These are phyloP conservation scores for Fagopyrum esculentum DNA, from an alignment of 148 eudicot species.

Conservation along the genomic window DNA sequence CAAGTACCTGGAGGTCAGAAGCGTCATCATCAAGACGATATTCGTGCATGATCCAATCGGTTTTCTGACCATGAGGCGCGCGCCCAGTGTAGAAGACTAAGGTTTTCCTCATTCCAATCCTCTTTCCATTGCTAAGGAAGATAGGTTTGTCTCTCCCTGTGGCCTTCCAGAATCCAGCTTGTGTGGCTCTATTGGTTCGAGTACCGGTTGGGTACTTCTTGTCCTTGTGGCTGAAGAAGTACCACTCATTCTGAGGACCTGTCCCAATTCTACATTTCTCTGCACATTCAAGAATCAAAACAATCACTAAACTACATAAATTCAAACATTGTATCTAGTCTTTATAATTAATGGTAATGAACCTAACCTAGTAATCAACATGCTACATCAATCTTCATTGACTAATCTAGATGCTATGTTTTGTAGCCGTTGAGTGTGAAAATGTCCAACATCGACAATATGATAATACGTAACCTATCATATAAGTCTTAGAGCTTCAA, in stretches of 20 bases:
- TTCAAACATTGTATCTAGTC: too few relatives aligned
- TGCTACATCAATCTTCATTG: too few relatives aligned
- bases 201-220: slow-evolving; percentile 92
- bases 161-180: slow-evolving; percentile 95
- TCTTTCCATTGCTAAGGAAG: slow-evolving; percentile 39
- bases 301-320: too few relatives aligned
- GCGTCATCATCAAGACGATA: slow-evolving; percentile 74
- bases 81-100: slow-evolving; percentile 89
- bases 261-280: slow-evolving; percentile 87
- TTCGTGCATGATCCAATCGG: slow-evolving; percentile 98
- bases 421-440: too few relatives aligned
- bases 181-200: slow-evolving; percentile 79
- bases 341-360: too few relatives aligned
- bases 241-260: slow-evolving; percentile 86
- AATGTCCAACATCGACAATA: too few relatives aligned
- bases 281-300: slow-evolving; percentile 19
- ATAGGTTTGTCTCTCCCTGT: slow-evolving; percentile 94
- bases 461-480: too few relatives aligned
- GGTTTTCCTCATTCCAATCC: slow-evolving; percentile 90
- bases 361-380: too few relatives aligned
- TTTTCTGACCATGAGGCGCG: slow-evolving; percentile 91
- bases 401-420: too few relatives aligned
- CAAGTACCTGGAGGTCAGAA: neutral
- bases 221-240: slow-evolving; percentile 95
- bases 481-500: too few relatives aligned